A percentile compares a stretch with the other conserved stretches of the same genome.
These are phyloP conservation scores for Metschnikowia peoriensis DNA, from an alignment of 805 yeast species.

Conservation along the genomic window DNA sequence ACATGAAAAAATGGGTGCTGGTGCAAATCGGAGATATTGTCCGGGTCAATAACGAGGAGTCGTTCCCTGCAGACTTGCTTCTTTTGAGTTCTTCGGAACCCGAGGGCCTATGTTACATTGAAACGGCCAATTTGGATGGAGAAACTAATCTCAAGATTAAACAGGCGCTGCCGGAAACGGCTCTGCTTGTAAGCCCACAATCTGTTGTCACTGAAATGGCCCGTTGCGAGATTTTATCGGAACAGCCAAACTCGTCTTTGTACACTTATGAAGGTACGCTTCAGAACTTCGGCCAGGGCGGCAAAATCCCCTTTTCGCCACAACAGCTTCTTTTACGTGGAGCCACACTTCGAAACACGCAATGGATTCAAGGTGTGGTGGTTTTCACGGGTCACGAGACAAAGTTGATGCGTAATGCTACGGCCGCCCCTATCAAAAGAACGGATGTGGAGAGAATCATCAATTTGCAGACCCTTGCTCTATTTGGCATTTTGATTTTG, in stretches of 20 bases:
- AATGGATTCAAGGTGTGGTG: conserved; percentile 91
- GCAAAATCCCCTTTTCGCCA: conserved; percentile 69
- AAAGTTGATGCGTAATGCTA: conserved; percentile 95
- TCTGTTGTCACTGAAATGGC: conserved; percentile 41
- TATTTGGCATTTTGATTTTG: conserved; percentile 75
- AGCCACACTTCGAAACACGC: conserved; percentile 91
- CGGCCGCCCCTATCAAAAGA: conserved; percentile 96
- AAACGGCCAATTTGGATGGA: conserved; percentile 96
- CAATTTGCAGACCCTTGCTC: conserved; percentile 84
- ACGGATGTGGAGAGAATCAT: conserved; percentile 96
- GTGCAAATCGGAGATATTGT: conserved; percentile 91
- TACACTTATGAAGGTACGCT: conserved; percentile 94
- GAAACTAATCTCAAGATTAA: conserved; percentile 96
- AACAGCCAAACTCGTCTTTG: conserved; percentile 89
- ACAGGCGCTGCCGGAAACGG: conserved; percentile 80
- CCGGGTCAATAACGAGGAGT: conserved; percentile 78
- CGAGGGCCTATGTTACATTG: conserved; percentile 95
- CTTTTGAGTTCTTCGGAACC: conserved; percentile 93
- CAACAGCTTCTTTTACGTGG: conserved; percentile 93
- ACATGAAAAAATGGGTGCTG: conserved; percentile 74
- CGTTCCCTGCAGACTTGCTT: conserved; percentile 91
- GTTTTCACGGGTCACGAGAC: conserved; percentile 98
- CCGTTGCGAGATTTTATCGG: conserved; percentile 58
- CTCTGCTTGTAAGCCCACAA: conserved; percentile 63
- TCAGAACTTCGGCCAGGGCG: conserved; percentile 46